These are phyloP conservation scores for Eucalyptus cloeziana DNA, from an alignment of 345 rosid genomes.

Conservation along the genomic window DNA sequence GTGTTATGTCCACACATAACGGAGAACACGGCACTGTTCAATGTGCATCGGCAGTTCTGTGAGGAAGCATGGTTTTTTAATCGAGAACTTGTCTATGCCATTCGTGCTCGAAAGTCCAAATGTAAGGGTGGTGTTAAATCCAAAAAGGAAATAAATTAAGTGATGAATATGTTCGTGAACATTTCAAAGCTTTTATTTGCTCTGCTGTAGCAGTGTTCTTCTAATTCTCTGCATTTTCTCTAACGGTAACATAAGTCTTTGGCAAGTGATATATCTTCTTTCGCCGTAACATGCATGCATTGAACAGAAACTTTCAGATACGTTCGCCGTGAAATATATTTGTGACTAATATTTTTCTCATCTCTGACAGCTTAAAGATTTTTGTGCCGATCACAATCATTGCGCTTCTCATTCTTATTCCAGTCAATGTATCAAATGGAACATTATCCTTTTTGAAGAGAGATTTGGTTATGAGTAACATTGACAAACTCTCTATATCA, in stretches of 20 bases:
- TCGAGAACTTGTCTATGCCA: not conserved
- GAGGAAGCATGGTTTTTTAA: not conserved
- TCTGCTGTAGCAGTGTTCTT: not conserved
- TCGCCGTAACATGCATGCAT: not conserved
- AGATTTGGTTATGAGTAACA: constrained; percentile 80
- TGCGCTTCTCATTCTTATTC: constrained; percentile 74
- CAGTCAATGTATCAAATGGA: constrained; percentile 90
- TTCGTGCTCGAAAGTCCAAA: not conserved
- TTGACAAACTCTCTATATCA: constrained; percentile 92
- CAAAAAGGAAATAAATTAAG: not conserved
- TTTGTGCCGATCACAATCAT: constrained; percentile 66
- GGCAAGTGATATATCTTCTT: not conserved
- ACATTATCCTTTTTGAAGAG: constrained; percentile 65
- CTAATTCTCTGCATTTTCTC: not conserved
- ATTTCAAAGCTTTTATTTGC: not conserved
- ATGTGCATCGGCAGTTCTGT: not conserved
- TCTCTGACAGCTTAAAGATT: constrained; percentile 68
- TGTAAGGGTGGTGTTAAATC: not conserved
- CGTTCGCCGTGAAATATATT: not conserved
- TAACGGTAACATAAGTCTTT: not conserved
- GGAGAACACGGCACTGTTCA: not conserved
- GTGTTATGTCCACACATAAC: not conserved
- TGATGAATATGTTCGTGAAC: not conserved
- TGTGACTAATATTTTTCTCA: not conserved
- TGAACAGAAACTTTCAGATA: not conserved